Evolutionary conservation across 2,329 filamentous ascomycete species (phyloP), one percentile per base, ranked within the genome.

Genomic region (Diaporthe sp.): DNA sequence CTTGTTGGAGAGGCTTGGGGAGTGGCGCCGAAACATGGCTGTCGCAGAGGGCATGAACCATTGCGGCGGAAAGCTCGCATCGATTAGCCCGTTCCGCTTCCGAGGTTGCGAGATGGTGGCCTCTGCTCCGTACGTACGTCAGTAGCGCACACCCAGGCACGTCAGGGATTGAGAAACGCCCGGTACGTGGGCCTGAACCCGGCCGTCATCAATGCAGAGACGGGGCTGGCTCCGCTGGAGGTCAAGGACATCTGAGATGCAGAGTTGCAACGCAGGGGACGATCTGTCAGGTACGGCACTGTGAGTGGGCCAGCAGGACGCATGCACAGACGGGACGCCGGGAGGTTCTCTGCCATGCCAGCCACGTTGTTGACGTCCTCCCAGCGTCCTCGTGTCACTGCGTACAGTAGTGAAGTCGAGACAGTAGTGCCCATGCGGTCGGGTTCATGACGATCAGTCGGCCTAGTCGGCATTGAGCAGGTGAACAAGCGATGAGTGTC

Each of bases 141-240:
- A 47, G 42, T 66, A 66, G 61, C 61, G 61, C 39, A 15, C 30
- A 17, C 22, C 30, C 61, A 44, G 12, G 10, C n/a, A n/a, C n/a
- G n/a, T n/a, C n/a, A n/a, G n/a, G 22, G 42, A 17, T 27, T 25
- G 44, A 51, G 42, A 35, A 25, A 22, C 12, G 12, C 30, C 30
- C 61, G 12, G 42, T 51, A n/a, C 27, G 44, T 50, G 61, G 61
- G 61, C 61, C 61, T 66, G 44, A 66, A 66, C 61, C 61, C 44
- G 30, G 61, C 44, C 42, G 42, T 51, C 30, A 17, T 51, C 58
- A 61, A 61, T 61, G 58, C 58, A 42, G 37, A 59, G 56, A 13
- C 22, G 13, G 56, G n/a, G 44, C 30, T 25, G 30, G 30, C 12
- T 30, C 25, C 22, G 44, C 42, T 35, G 42, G 39, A 50, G 42